Base-by-base conservation (phyloP, 2,329 filamentous ascomycete genomes). In the Diaporthe vaccinii region DNA sequence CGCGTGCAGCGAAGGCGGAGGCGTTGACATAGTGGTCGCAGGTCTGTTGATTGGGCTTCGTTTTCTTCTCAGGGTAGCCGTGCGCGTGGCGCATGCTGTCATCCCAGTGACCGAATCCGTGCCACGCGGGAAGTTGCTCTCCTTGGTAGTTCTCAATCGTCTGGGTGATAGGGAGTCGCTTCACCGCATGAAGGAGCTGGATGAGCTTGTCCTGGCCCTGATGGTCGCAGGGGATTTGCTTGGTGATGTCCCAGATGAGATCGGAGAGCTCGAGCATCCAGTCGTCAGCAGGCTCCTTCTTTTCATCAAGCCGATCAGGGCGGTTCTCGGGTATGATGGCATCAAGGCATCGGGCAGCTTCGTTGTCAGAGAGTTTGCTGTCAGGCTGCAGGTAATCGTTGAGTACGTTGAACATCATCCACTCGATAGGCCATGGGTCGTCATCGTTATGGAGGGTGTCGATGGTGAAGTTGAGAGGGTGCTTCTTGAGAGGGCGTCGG, bases 201-300 rank as follows among this genome's bases (percentile, higher is more conserved):
- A 69, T 7, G 20, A 69, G 46, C 65, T 69, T 69, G 20, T 69
- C 65, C 46, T 69, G 31, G 46, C 8, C 9, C 46, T 69, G 20
- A 10, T 69, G 46, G 3, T 69, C 44, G 65, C 4, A 51, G 46
- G 46, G 46, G 4, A 69, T 28, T 20, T 55, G 65, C 65, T 55
- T 55, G 1, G 28, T 46, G 9, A 69, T n/a, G 6, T 39, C 22
- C 65, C 65, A 69, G 31, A 36, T 39, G 34, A 61, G 57, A 12
- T 41, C 57, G 22, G 34, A 39, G 20, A 55, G 51, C 10, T 34
- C 10, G 9, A 9, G 20, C 31, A 69, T n/a, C 41, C 31, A 36
- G 28, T 39, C 4, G 10, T 17, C 20, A 12, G 17, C 31, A 4
- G 22, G 7, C 15, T 36, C 22, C 15, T 34, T 53, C 31, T 55